Percentiles rank a stretch among this genome's conserved stretches.
phyloP scores from a whole-genome alignment of 169 alveolate genomes.

The Cryptosporidium felis region DNA sequence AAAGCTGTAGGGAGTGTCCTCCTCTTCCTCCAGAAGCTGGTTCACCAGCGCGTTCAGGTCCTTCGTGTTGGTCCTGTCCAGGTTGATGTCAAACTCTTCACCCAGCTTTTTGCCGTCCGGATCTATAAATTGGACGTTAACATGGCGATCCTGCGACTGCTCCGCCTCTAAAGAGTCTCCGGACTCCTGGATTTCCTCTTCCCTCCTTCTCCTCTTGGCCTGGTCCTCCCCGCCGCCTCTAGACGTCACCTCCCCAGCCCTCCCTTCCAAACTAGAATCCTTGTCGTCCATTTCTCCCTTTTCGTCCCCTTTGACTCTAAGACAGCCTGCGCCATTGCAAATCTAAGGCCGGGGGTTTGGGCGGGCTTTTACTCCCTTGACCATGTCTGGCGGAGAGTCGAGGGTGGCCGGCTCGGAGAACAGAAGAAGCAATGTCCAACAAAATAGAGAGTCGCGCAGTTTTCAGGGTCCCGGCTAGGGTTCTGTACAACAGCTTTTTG shows the following conservation, averaged over 20 bases:
- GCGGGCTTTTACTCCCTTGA: too few species aligned
- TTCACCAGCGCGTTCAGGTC: constrained; percentile 34
- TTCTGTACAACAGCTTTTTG: constrained; percentile 24
- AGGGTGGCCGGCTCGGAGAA: too few species aligned
- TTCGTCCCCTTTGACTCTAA: too few species aligned
- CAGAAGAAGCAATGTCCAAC: too few species aligned
- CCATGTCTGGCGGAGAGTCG: too few species aligned
- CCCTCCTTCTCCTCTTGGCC: constrained; percentile 11
- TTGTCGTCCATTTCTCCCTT: too few species aligned
- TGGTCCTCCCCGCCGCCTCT: too few species aligned
- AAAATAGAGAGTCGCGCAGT: constrained; percentile 23
- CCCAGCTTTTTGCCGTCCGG: constrained; percentile 69
- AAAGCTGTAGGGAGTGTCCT: constrained; percentile 67
- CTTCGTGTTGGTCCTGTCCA: constrained; percentile 17
- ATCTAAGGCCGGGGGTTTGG: too few species aligned
- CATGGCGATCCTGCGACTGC: constrained; percentile 22
- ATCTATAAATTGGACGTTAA: constrained; percentile 68
- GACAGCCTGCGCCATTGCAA: too few species aligned
- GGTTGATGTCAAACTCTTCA: constrained; percentile 46
- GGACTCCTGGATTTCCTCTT: background rate
- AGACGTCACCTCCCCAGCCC: too few species aligned
- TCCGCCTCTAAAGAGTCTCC: background rate
- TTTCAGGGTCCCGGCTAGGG: constrained; percentile 64
- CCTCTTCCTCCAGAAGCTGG: constrained; percentile 51
- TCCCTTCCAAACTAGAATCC: too few species aligned